Percentiles rank a stretch among this genome's conserved stretches.
Evolutionary conservation across 164 flowering plant species (phyloP).

Genomic region (Vitis riparia): DNA sequence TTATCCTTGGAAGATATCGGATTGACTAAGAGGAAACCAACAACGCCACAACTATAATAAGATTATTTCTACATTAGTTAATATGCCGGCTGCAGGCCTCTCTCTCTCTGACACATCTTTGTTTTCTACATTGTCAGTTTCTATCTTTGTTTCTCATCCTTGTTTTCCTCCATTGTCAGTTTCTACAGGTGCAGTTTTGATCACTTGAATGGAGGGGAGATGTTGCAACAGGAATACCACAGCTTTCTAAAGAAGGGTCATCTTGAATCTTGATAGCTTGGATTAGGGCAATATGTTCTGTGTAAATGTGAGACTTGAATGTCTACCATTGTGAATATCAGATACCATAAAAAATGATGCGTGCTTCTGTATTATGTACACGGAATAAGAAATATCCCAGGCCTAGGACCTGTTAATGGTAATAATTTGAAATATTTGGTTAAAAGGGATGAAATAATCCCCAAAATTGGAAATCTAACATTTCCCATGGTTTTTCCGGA

Average conservation of each 20-base stretch:
- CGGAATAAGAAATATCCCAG: neutral
- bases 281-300: no score
- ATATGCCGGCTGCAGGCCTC: neutral
- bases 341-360: constrained; percentile 1
- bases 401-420: neutral
- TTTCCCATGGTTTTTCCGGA: no score
- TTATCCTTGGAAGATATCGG: no score
- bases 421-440: neutral
- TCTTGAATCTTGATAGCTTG: no score
- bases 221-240: constrained; percentile 74
- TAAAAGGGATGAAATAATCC: no score
- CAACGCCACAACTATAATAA: no score
- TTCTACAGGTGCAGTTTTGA: constrained; percentile 91
- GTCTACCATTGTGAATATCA: constrained; percentile 14
- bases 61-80: no score
- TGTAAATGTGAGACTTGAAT: constrained; percentile 18
- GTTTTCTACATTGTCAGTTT: neutral
- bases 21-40: no score
- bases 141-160: neutral
- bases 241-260: constrained; percentile 49
- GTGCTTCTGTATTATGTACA: neutral
- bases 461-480: no score
- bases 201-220: constrained; percentile 79
- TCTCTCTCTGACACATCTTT: neutral
- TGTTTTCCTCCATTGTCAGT: constrained; percentile 34